Evolutionary conservation across 2,329 filamentous ascomycete genomes (phyloP).

Genomic region (Tolypocladium sp.): DNA sequence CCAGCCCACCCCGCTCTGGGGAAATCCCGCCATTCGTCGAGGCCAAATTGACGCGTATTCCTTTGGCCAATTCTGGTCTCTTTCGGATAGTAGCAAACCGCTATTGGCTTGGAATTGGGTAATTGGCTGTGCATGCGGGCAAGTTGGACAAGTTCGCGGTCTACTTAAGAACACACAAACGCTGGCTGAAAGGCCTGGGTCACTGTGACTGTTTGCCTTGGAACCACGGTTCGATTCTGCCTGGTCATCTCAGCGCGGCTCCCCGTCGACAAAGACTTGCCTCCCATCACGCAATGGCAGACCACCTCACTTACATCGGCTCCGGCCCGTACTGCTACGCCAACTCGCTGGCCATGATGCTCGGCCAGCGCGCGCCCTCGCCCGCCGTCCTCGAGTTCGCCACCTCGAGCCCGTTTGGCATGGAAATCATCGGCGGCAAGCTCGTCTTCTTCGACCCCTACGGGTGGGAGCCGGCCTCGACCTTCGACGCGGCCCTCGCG

Average conservation of each 20-base stretch:
- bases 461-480: slow-evolving; percentile 7
- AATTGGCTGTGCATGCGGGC: no score
- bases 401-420: slow-evolving; percentile 9
- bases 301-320: slow-evolving; percentile 6
- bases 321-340: slow-evolving; percentile 11
- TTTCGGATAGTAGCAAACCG: no score
- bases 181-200: no score
- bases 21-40: background rate
- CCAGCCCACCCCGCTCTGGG: background rate
- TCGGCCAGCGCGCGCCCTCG: slow-evolving; percentile 6
- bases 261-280: no score
- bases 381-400: slow-evolving; percentile 10
- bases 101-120: no score
- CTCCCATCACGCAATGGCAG: background rate
- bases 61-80: background rate
- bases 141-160: background rate
- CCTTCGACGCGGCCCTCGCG: slow-evolving; percentile 5
- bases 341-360: slow-evolving; percentile 9
- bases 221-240: background rate
- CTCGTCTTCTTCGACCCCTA: slow-evolving; percentile 10
- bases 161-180: background rate
- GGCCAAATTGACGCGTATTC: background rate
- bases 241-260: background rate
- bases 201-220: no score
- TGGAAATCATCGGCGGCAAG: slow-evolving; percentile 8